These are phyloP conservation scores for Silene uniflora DNA, from an alignment of 148 eudicot species.

Conservation along the genomic window DNA sequence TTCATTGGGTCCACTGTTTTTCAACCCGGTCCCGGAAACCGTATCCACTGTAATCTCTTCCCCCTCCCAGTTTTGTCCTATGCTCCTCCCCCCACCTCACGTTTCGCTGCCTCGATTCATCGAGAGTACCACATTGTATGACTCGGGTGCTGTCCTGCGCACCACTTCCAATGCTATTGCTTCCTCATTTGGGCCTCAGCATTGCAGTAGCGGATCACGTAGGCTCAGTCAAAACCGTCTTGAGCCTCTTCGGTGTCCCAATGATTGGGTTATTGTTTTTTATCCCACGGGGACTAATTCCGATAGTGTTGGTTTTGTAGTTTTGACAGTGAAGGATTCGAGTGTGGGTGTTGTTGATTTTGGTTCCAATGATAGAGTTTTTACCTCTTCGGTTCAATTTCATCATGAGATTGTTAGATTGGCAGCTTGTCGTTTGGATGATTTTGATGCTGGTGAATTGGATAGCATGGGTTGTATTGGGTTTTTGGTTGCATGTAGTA, in stretches of 20 bases:
- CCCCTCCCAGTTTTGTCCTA: constrained; percentile 14
- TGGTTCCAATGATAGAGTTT: constrained; percentile 24
- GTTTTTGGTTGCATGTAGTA: constrained; percentile 51
- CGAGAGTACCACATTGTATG: constrained; percentile 20
- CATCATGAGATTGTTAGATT: constrained; percentile 44
- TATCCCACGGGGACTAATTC: constrained; percentile 63
- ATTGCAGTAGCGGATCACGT: neutral
- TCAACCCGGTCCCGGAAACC: constrained; percentile 26
- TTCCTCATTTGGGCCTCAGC: constrained; percentile 19
- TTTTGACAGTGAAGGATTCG: constrained; percentile 28
- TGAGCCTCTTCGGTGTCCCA: constrained; percentile 40
- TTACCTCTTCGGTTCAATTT: constrained; percentile 24
- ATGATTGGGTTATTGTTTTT: constrained; percentile 36
- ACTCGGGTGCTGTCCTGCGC: constrained; percentile 26
- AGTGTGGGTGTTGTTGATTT: constrained; percentile 18
- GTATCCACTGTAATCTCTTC: constrained; percentile 9
- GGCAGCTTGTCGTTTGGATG: constrained; percentile 35
- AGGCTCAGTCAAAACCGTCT: constrained; percentile 35
- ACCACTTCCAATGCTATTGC: constrained; percentile 34
- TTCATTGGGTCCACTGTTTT: constrained; percentile 25
- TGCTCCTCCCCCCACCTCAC: constrained; percentile 48
- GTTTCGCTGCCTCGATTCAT: constrained; percentile 52
- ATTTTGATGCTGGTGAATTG: constrained; percentile 9
- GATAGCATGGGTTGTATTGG: constrained; percentile 40
- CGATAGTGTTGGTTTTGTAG: constrained; percentile 50